Conservation (phyloP, 306 rosid genomes). For the Styphnolobium japonicum region DNA sequence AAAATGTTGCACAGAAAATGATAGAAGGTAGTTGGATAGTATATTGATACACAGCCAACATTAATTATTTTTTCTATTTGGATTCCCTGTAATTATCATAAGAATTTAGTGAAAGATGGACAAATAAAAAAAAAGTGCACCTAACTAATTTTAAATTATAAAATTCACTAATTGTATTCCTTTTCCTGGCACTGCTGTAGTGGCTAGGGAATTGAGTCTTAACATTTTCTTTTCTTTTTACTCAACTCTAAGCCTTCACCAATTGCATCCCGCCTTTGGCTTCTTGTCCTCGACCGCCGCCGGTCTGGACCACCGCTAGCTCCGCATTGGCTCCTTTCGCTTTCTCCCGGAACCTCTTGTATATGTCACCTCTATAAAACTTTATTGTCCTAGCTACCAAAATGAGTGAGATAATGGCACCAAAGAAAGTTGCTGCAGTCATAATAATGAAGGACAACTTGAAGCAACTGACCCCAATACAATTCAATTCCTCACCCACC, state of each 20-base stretch:
- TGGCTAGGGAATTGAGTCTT: background rate
- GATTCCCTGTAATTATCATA: too few species aligned
- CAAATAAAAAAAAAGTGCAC: too few species aligned
- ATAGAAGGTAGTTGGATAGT: background rate
- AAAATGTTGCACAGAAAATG: background rate
- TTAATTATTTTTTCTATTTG: too few species aligned
- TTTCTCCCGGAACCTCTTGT: slow-evolving; percentile 32
- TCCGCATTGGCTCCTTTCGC: background rate
- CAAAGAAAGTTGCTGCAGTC: slow-evolving; percentile 34
- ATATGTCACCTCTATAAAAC: slow-evolving; percentile 44
- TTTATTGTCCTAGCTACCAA: slow-evolving; percentile 52
- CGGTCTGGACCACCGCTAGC: slow-evolving; percentile 6
- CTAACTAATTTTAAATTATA: background rate
- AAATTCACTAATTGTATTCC: background rate
- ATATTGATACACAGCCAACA: background rate
- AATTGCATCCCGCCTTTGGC: background rate
- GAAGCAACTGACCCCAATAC: slow-evolving; percentile 39
- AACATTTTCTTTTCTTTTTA: background rate
- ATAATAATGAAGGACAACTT: slow-evolving; percentile 42
- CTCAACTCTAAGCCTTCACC: background rate
- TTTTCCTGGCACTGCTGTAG: background rate
- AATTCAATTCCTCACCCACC: slow-evolving; percentile 28
- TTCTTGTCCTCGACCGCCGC: background rate
- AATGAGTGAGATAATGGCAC: slow-evolving; percentile 36
- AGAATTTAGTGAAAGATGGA: too few species aligned